A percentile compares a stretch with the other conserved stretches of the same genome.
phyloP scores from a whole-genome alignment of 1,284 basidiomycete species.

The Neonothopanus nambi region DNA sequence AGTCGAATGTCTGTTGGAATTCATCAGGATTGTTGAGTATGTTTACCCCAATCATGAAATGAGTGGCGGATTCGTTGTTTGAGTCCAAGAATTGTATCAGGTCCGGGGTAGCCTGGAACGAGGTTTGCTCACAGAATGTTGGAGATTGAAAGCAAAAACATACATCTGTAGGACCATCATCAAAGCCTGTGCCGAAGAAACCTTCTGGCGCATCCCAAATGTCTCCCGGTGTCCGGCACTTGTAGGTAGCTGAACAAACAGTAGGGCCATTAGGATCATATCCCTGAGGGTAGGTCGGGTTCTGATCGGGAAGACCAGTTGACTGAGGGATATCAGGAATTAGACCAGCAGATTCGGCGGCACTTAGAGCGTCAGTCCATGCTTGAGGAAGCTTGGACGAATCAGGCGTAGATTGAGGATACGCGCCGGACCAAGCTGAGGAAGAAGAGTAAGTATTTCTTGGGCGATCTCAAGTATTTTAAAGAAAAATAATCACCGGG shows the following conservation, averaged over 20 bases:
- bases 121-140: background rate
- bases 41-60: slow-evolving; percentile 82
- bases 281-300: slow-evolving; percentile 57
- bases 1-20: slow-evolving; percentile 55
- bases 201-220: slow-evolving; percentile 73
- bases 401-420: slow-evolving; percentile 47
- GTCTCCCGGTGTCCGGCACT: slow-evolving; percentile 60
- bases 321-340: slow-evolving; percentile 70
- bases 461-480: background rate
- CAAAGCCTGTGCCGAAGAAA: slow-evolving; percentile 63
- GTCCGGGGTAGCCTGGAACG: slow-evolving; percentile 12
- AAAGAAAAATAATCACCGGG: slow-evolving; percentile 37
- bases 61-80: slow-evolving; percentile 68
- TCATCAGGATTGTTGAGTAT: slow-evolving; percentile 57
- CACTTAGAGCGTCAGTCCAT: slow-evolving; percentile 70
- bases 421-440: slow-evolving; percentile 60
- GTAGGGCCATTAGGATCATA: slow-evolving; percentile 49
- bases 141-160: slow-evolving; percentile 22
- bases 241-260: slow-evolving; percentile 69
- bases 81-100: slow-evolving; percentile 48
- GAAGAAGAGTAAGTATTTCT: slow-evolving; percentile 5
- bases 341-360: slow-evolving; percentile 64
- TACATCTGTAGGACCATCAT: slow-evolving; percentile 76
- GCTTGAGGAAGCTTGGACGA: slow-evolving; percentile 48
- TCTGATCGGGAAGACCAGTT: slow-evolving; percentile 34